A percentile compares a stretch with the other conserved stretches of the same genome.
phyloP scores from a whole-genome alignment of 129 eudicot genomes.

The carrot (Daucus carota) region DH1_v3.0 NC_030383.2:8758501-8759000 shows the following conservation, averaged over 20 bases:
- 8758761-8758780: neutral
- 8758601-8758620: neutral
- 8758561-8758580: neutral
- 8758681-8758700: neutral
- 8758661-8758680: neutral
- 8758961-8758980: neutral
- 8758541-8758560: neutral
- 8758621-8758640: neutral
- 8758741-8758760: neutral
- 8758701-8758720: neutral
- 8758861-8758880: neutral
- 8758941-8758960: neutral
- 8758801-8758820: neutral
- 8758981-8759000: neutral
- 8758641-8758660: neutral
- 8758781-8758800: neutral
- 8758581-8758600: neutral
- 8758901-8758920: neutral
- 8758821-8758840: neutral
- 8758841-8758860: neutral
- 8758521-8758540: neutral
- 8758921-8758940: neutral
- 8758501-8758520: conserved; percentile 60
- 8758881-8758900: neutral
- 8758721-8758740: neutral